Base-by-base conservation (phyloP, 208 protist genomes). In the Vickermania spadyakhi region DNA sequence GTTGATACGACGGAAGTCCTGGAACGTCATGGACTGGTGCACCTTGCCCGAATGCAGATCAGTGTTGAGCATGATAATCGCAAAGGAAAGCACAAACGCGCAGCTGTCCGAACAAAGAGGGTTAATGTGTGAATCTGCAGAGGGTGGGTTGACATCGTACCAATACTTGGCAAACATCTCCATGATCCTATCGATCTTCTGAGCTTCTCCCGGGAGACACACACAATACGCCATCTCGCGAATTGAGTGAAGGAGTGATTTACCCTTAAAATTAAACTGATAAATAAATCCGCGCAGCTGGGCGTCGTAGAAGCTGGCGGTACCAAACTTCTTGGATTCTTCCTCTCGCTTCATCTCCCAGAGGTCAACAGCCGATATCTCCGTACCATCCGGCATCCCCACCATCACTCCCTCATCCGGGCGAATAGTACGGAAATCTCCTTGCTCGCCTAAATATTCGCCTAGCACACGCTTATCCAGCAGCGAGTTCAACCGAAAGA, bases 61-160 rank as follows among this genome's bases (percentile, higher is more conserved):
- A 0, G 98, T 99, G 77, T 99, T 98, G n/a, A 99, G 89, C 96
- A 99, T 99, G 56, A 99, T 99, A 50, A 99, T 94, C 22, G 95
- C 92, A 72, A 98, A 99, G 11, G 97, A 96, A 1, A 99, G 82
- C 51, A 99, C 78, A 75, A 94, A 97, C 5, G 89, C 86, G 7
- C 78, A 86, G 30, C 79, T 78, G 22, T 88, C 71, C 60, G 70
- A 83, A 54, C 71, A 72, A 55, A 97, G 96, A 0, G 89, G 89
- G 63, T 97, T 97, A n/a, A 89, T 73, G 1, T 52, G 28, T n/a
- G 5, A 27, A 29, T 36, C 57, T 36, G 75, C 53, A 36, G 56
- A 62, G 30, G 75, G 73, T 31, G 11, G 50, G 62, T 94, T 94
- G 49, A 79, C 74, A 50, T 60, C 58, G 49, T 77, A 77, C 87